These are phyloP conservation scores for Fusarium sp. DNA, from an alignment of 2,329 filamentous ascomycete species.

Conservation along the genomic window DNA sequence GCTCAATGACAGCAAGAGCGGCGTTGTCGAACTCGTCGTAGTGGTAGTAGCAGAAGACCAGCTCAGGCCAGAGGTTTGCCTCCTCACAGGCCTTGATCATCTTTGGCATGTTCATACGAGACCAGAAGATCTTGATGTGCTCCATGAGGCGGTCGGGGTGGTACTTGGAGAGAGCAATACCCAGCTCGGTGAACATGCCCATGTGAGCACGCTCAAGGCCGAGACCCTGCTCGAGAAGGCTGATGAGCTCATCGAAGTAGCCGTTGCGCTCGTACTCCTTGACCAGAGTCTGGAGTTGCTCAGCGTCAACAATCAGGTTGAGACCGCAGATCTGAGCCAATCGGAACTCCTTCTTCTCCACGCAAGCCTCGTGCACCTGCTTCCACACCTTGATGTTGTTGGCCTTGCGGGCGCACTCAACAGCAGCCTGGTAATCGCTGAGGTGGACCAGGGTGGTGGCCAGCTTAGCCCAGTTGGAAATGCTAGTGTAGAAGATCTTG, in stretches of 20 bases:
- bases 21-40: slow-evolving; percentile 99
- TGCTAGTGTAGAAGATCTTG: slow-evolving; percentile 98
- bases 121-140: slow-evolving; percentile 99
- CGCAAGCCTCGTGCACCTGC: slow-evolving; percentile 96
- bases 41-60: slow-evolving; percentile 98
- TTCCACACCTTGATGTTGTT: slow-evolving; percentile 99
- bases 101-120: slow-evolving; percentile 96
- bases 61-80: slow-evolving; percentile 95
- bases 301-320: slow-evolving; percentile 96
- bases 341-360: slow-evolving; percentile 98
- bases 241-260: slow-evolving; percentile 98
- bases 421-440: slow-evolving; percentile 95
- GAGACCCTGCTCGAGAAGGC: slow-evolving; percentile 92
- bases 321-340: slow-evolving; percentile 98
- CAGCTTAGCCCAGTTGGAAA: slow-evolving; percentile 99
- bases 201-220: slow-evolving; percentile 93
- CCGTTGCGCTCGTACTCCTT: slow-evolving; percentile 97
- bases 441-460: slow-evolving; percentile 98
- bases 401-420: slow-evolving; percentile 97
- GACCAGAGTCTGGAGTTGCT: slow-evolving; percentile 91
- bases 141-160: slow-evolving; percentile 98
- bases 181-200: slow-evolving; percentile 96
- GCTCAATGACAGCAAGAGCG: slow-evolving; percentile 96
- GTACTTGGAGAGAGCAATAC: slow-evolving; percentile 93
- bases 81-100: slow-evolving; percentile 94